A percentile compares a stretch with the other conserved stretches of the same genome.
Conservation (phyloP, 495 filamentous ascomycete genomes). For the Penicillium pulvis region DNA sequence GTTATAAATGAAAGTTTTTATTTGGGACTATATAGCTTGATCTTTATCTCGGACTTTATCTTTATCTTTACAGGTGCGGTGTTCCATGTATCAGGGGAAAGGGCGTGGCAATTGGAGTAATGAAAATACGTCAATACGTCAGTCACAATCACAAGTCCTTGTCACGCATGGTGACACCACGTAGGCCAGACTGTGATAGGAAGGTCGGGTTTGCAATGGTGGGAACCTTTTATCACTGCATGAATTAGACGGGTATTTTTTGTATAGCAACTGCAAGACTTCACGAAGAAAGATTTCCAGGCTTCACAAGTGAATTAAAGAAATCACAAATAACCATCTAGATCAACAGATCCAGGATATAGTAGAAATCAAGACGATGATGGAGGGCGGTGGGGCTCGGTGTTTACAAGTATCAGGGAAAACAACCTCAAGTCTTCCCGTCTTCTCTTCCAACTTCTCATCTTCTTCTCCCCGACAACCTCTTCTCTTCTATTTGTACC, state of each 20-base stretch:
- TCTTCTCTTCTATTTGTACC: constrained; percentile 7
- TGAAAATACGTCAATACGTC: constrained; percentile 1
- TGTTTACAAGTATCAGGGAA: constrained; percentile 17
- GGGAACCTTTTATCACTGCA: not conserved
- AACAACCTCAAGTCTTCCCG: constrained; percentile 26
- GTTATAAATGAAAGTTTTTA: not conserved
- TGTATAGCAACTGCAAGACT: not conserved
- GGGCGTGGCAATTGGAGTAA: constrained; percentile 13
- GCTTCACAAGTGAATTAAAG: not conserved
- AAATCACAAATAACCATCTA: not conserved
- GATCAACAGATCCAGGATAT: not conserved
- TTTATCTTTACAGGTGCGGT: not conserved
- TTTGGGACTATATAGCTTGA: not conserved
- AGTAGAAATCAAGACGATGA: not conserved
- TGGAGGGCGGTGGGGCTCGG: constrained; percentile 15
- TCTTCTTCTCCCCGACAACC: constrained; percentile 8
- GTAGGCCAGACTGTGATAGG: constrained; percentile 7
- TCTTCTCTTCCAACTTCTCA: constrained; percentile 20
- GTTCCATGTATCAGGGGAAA: not conserved
- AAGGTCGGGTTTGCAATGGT: not conserved
- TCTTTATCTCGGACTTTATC: not conserved
- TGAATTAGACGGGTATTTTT: not conserved
- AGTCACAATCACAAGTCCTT: constrained; percentile 3
- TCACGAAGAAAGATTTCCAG: not conserved
- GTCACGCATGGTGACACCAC: constrained; percentile 5